Evolutionary conservation across 1,139 yeast genomes (phyloP).

Genomic region (Candida sp.): DNA sequence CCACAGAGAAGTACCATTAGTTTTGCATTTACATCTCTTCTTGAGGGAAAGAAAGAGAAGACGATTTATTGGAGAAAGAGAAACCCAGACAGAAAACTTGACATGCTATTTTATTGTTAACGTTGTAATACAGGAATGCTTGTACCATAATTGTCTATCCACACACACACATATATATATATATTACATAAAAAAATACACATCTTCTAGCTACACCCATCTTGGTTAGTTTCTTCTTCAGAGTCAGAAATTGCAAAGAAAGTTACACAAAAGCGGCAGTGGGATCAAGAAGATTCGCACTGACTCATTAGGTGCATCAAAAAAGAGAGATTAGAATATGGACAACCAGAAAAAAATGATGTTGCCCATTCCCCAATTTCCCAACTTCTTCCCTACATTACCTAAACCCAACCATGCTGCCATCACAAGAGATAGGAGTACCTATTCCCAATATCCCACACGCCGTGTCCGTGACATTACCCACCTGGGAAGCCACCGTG

Average conservation of each 20-base stretch:
- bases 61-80: background rate
- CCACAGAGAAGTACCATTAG: no score
- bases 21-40: background rate
- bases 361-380: no score
- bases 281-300: background rate
- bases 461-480: constrained; percentile 92
- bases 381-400: background rate
- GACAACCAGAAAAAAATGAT: background rate
- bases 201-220: no score
- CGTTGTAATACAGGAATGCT: no score
- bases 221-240: background rate
- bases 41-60: background rate
- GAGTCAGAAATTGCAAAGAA: background rate
- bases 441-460: constrained; percentile 92
- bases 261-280: background rate
- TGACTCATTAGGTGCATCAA: background rate
- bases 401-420: constrained; percentile 12
- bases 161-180: no score
- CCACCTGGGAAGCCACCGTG: constrained; percentile 93
- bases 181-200: no score
- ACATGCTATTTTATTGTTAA: no score
- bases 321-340: background rate
- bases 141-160: no score
- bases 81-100: no score
- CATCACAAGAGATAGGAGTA: constrained; percentile 65